Percentiles rank a stretch among this genome's conserved stretches.
Conservation (phyloP, 345 rosid genomes). For the Populus deltoides region DNA sequence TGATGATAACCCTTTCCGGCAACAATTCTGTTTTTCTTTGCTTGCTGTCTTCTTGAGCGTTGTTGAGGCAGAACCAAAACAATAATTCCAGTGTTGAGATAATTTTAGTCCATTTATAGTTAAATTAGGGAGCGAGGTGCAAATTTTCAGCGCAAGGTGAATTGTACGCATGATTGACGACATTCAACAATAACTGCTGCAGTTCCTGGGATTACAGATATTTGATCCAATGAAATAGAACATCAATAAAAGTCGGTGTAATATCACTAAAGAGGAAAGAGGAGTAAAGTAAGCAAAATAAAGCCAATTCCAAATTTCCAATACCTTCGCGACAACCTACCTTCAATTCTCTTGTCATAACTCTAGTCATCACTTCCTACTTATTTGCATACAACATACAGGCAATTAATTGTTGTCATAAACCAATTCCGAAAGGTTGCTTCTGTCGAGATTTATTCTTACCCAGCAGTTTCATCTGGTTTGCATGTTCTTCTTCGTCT, state of each 20-base stretch:
- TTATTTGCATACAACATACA: no score
- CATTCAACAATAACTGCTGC: background rate
- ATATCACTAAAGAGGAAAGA: background rate
- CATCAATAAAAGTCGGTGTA: background rate
- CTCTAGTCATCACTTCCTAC: background rate
- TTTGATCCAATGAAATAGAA: background rate
- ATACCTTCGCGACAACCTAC: background rate
- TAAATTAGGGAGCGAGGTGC: background rate
- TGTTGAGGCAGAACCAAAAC: background rate
- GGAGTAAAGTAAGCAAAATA: background rate
- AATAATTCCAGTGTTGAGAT: background rate
- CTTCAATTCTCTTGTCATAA: background rate
- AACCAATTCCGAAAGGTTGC: conserved; percentile 41
- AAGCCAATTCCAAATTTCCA: background rate
- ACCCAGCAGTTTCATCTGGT: conserved; percentile 33
- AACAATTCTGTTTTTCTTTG: background rate
- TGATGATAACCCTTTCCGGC: background rate
- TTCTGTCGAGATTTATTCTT: conserved; percentile 55
- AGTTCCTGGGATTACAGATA: background rate
- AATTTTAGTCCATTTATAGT: background rate
- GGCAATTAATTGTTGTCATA: background rate
- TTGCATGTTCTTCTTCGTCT: conserved; percentile 56
- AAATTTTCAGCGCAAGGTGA: background rate
- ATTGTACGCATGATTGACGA: no score
- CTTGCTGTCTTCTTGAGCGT: background rate